phyloP scores from a whole-genome alignment of 495 filamentous ascomycete species.

The Lasiosphaeria hispida region DNA sequence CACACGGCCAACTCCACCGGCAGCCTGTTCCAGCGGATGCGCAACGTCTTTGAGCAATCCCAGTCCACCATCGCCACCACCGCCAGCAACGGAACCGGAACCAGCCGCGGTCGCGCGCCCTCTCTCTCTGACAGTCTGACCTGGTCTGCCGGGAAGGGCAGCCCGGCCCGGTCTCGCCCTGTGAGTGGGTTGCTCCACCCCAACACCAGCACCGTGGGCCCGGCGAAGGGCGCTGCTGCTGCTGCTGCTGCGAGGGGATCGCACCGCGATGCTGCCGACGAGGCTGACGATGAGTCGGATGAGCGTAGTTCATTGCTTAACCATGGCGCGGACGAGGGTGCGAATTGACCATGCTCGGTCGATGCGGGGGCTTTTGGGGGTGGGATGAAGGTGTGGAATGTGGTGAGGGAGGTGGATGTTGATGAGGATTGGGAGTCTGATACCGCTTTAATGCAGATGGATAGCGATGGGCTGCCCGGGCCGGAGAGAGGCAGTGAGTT shows the following conservation, averaged over 20 bases:
- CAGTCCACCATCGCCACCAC: not conserved
- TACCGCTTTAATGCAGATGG: not conserved
- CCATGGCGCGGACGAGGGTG: slow-evolving; percentile 5
- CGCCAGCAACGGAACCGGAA: not conserved
- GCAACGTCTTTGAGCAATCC: slow-evolving; percentile 32
- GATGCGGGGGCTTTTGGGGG: slow-evolving; percentile 1
- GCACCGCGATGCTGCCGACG: not conserved
- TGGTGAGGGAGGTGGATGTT: not conserved
- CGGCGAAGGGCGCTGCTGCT: no score
- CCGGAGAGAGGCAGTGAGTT: not conserved
- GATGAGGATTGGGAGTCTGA: not conserved
- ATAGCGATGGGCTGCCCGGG: not conserved
- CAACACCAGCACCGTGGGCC: no score
- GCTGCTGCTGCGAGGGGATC: no score
- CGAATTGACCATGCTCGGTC: slow-evolving; percentile 32
- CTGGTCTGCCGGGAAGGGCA: slow-evolving; percentile 3
- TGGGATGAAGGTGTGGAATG: not conserved
- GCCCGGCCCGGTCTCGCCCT: slow-evolving; percentile 13
- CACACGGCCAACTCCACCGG: not conserved
- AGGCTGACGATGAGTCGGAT: slow-evolving; percentile 1
- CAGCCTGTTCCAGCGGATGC: slow-evolving; percentile 35
- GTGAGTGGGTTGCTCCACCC: slow-evolving; percentile 8
- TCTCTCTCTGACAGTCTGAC: no score
- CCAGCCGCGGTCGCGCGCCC: no score
- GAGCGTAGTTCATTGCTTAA: slow-evolving; percentile 12